Evolutionary conservation across 352 stramenopile genomes (phyloP).

Genomic region (Phytopythium mirpurense): DNA sequence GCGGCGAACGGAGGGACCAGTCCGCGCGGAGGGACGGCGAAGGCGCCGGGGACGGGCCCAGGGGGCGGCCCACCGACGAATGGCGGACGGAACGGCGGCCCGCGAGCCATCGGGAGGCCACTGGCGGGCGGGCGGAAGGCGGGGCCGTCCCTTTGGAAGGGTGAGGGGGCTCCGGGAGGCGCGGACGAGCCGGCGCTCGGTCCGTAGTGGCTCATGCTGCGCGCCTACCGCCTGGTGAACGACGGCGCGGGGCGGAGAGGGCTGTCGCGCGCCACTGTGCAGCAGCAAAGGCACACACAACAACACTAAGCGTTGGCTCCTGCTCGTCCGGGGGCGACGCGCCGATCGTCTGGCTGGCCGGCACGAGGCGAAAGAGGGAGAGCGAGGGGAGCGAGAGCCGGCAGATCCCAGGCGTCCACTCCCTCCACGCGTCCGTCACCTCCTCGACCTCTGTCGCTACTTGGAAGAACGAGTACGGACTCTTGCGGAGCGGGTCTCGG

Average conservation of each 20-base stretch:
- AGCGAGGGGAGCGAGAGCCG: neutral
- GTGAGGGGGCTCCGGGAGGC: neutral
- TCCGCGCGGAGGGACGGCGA: slow-evolving; percentile 11
- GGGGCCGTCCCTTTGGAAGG: neutral
- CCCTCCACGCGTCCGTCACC: neutral
- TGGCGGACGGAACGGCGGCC: slow-evolving; percentile 20
- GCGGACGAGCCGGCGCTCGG: slow-evolving; percentile 10
- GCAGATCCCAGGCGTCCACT: neutral
- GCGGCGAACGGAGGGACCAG: neutral
- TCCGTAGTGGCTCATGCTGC: slow-evolving; percentile 31
- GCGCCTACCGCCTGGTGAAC: neutral
- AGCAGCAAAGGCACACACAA: slow-evolving; percentile 2
- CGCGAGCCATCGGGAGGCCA: neutral
- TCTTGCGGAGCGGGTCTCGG: neutral
- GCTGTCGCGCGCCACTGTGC: neutral
- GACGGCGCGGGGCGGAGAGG: neutral
- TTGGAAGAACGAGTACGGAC: slow-evolving; percentile 2
- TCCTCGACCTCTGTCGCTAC: neutral
- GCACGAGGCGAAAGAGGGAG: neutral
- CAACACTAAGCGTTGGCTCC: slow-evolving; percentile 4
- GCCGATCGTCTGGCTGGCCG: neutral
- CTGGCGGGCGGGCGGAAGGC: neutral
- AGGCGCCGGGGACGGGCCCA: neutral
- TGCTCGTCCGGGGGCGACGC: neutral
- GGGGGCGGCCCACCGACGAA: slow-evolving; percentile 14